Base-by-base conservation (phyloP, 2,329 filamentous ascomycete genomes). In the Juglanconis juglandina region DNA sequence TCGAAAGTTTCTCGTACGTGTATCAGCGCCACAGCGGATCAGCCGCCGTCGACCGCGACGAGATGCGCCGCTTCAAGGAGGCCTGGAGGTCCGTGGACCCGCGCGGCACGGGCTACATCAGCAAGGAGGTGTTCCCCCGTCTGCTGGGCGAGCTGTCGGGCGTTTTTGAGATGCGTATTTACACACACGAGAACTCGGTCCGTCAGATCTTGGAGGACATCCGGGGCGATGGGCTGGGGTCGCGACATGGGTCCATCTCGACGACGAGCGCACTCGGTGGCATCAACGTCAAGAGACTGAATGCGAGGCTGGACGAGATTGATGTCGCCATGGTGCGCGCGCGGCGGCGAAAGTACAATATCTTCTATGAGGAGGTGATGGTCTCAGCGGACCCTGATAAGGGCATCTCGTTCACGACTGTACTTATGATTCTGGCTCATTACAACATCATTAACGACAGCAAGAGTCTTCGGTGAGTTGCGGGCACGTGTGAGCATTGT, bases 371-470 rank as follows among this genome's bases (percentile, higher is more conserved):
- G 74, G 96, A 99, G 76, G 90, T 98, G 24, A 86, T 98, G 73
- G 92, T 97, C 5, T 94, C 92, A 4, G 92, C 93, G 4, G 93
- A 99, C 72, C 90, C 89, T 1, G 91, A 96, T 69, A 85, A 86
- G 64, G 95, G 95, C 52, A 96, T 99, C 62, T 89, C 91, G 0
- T 99, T 99, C 73, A 95, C 92, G 3, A 88, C 89, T 6, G 89
- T 97, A 30, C 81, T 99, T 55, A 95, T 99, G 89, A 96, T 96
- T 63, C 81, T 99, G 60, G 94, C 96, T 39, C 95, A 99, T 75
- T 96, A 99, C 81, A 99, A 98, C 70, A 92, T 99, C 70, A 99
- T 99, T 72, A 96, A 89, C 67, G 95, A 99, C 75, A 97, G 89
- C 78, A 97, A 97, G 81, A 96, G 92, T 74, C 78, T 99, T 70